phyloP scores from a whole-genome alignment of 1,139 yeast species.

The Taphrina confusa region DNA sequence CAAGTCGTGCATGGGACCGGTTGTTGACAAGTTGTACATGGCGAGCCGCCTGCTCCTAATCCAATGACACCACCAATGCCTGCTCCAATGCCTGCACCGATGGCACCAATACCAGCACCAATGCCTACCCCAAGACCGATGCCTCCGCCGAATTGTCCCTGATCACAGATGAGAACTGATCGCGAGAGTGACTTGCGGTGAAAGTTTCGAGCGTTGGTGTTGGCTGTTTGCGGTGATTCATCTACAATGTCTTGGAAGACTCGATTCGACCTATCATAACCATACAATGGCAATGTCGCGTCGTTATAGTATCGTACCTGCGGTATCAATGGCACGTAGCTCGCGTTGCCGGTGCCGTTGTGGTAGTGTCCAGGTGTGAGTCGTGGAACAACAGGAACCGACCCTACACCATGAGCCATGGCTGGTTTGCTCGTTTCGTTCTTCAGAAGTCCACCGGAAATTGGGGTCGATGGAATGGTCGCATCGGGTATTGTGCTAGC shows the following conservation, averaged over 20 bases:
- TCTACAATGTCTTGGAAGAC: background rate
- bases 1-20: background rate
- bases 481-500: too few species aligned
- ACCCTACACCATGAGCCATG: too few species aligned
- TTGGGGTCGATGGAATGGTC: too few species aligned
- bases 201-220: background rate
- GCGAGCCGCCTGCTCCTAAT: background rate
- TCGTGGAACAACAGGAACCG: too few species aligned
- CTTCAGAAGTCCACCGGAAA: too few species aligned
- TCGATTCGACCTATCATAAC: background rate
- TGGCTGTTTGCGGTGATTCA: too few species aligned
- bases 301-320: background rate
- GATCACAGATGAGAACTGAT: background rate
- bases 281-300: background rate
- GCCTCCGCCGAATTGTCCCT: background rate
- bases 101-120: constrained; percentile 4
- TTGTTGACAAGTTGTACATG: background rate
- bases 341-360: background rate
- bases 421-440: too few species aligned
- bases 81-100: background rate
- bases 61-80: background rate
- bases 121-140: constrained; percentile 4
- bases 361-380: too few species aligned
- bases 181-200: background rate
- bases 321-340: background rate